Conservation (phyloP, 2,329 filamentous ascomycete species). For the Escovopsis sp. region DNA sequence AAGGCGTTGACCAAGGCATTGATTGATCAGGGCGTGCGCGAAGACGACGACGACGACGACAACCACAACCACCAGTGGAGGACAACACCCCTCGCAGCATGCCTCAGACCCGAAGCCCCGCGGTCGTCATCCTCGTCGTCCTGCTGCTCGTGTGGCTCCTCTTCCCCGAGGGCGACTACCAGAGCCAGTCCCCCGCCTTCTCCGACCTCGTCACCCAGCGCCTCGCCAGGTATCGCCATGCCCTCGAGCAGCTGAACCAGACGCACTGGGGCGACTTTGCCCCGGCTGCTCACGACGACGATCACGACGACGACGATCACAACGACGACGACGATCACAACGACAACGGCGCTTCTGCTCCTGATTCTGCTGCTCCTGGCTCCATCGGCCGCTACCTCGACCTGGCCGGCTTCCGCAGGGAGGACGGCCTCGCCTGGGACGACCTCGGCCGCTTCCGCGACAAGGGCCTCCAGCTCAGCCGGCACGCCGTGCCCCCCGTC, state of each 20-base stretch:
- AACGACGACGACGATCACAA: too few species aligned
- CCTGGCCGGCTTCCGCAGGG: constrained; percentile 59
- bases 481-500: constrained; percentile 30
- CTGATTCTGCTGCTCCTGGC: too few species aligned
- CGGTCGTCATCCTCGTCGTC: constrained; percentile 14
- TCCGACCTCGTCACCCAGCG: constrained; percentile 27
- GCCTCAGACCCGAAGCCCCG: constrained; percentile 29
- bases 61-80: constrained; percentile 1
- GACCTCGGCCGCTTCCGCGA: constrained; percentile 51
- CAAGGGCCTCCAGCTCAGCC: constrained; percentile 46
- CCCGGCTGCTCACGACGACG: too few species aligned
- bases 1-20: too few species aligned
- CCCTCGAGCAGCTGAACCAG: constrained; percentile 37
- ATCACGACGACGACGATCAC: too few species aligned
- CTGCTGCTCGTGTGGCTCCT: constrained; percentile 25
- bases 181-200: constrained; percentile 16
- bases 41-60: constrained; percentile 4
- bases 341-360: too few species aligned
- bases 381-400: constrained; percentile 36
- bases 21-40: too few species aligned
- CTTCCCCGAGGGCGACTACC: constrained; percentile 21
- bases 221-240: constrained; percentile 34
- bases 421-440: constrained; percentile 67
- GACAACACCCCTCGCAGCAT: constrained; percentile 19
- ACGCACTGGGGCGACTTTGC: constrained; percentile 46